These are phyloP conservation scores for Ambispora gerdemannii DNA, from an alignment of 192 early-diverging fungal genomes.

Conservation along the genomic window DNA sequence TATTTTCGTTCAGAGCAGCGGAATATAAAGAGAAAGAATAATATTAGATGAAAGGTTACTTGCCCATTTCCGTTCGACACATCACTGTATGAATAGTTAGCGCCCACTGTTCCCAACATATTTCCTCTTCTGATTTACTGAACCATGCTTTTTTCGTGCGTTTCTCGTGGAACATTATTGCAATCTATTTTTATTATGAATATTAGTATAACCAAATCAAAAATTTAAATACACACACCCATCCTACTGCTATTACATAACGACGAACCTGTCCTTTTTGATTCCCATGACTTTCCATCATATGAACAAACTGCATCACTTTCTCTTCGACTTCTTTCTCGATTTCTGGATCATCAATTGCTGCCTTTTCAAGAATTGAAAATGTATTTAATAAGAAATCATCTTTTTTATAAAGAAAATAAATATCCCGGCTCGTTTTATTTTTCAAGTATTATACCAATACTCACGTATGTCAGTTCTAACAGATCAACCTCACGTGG, in stretches of 20 bases:
- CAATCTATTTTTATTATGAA: too few relatives aligned
- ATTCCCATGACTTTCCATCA: constrained; percentile 33
- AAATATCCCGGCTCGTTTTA: too few relatives aligned
- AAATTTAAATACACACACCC: background rate
- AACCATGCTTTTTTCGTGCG: constrained; percentile 60
- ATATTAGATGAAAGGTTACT: background rate
- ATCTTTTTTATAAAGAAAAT: background rate
- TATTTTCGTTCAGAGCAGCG: too few relatives aligned
- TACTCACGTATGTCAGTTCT: constrained; percentile 52
- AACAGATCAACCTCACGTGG: constrained; percentile 54
- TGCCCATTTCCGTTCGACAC: constrained; percentile 51
- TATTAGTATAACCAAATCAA: background rate
- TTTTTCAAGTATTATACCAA: background rate
- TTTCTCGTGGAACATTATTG: constrained; percentile 62
- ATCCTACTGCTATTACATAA: background rate
- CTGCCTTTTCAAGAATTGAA: constrained; percentile 38
- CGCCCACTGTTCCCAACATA: constrained; percentile 65
- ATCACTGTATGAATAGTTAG: constrained; percentile 49
- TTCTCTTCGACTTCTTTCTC: constrained; percentile 51
- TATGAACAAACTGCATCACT: constrained; percentile 44
- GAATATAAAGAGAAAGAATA: too few relatives aligned
- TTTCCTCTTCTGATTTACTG: constrained; percentile 50
- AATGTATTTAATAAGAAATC: background rate
- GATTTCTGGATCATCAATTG: constrained; percentile 53
- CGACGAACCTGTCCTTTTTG: constrained; percentile 50